Conservation (phyloP, 345 rosid genomes). For the Hibiscus tridactylites region DNA sequence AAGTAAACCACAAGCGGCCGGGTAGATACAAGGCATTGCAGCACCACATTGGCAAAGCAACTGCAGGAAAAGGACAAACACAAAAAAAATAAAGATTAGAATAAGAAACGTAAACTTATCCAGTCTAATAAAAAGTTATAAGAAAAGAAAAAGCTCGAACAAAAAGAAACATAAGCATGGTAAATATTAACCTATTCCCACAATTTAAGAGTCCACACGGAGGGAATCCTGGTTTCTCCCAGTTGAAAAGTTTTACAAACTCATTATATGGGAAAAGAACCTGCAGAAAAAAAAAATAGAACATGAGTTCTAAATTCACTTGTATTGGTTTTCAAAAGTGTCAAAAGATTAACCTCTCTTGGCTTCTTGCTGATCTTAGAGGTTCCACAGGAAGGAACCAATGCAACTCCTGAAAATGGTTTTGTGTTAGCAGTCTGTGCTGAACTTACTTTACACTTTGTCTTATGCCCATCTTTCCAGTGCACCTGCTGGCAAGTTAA, state of each 20-base stretch:
- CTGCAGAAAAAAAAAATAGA: conserved; percentile 27
- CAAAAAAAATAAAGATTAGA: neutral
- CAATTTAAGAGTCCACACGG: conserved; percentile 96
- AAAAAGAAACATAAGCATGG: neutral
- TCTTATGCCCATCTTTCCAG: conserved; percentile 62
- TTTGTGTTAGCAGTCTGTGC: conserved; percentile 15
- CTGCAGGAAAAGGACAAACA: conserved; percentile 28
- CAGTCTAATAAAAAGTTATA: neutral
- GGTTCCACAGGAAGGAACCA: conserved; percentile 36
- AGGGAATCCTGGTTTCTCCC: conserved; percentile 47
- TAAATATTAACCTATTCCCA: conserved; percentile 73
- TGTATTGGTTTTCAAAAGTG: neutral
- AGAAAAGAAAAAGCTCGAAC: neutral
- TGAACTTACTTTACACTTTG: conserved; percentile 39
- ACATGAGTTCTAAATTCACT: conserved; percentile 2
- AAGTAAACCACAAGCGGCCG: conserved; percentile 86
- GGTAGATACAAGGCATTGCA: conserved; percentile 86
- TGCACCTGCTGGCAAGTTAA: conserved; percentile 55
- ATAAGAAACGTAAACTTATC: conserved; percentile 1
- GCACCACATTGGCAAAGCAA: conserved; percentile 89
- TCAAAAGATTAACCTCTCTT: conserved; percentile 37
- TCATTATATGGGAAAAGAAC: conserved; percentile 85
- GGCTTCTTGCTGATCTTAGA: conserved; percentile 39
- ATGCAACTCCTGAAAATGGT: conserved; percentile 34
- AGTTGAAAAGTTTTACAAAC: conserved; percentile 65